Base-by-base conservation (phyloP, 1,284 basidiomycete species). In the Fomitopsis schrenkii region DNA sequence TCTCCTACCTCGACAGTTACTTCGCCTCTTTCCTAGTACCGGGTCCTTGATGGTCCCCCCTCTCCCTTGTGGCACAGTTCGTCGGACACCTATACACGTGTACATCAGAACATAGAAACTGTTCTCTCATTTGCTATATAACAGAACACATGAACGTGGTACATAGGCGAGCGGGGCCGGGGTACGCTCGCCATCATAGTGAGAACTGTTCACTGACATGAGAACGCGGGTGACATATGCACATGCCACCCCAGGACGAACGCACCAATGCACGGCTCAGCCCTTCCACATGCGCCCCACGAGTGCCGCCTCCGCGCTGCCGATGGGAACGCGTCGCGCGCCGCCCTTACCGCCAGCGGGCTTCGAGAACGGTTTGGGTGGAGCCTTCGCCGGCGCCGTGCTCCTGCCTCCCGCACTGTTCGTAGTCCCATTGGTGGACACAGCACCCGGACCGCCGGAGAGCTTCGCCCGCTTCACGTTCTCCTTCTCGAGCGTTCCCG, bases 251-350 rank as follows among this genome's bases (percentile, higher is more conserved):
- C n/a, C 6, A 15, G 3, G 56, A n/a, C 42, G 28, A 9, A 42
- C 8, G 42, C 52, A 40, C 38, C 12, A 40, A 12, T 15, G 38
- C 38, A 40, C 15, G 4, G 9, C 33, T 66, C 57, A 74, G 19
- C 70, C 70, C 59, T 65, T 77, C 75, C 77, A 74, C 15, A 70
- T 72, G 59, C 74, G 76, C 44, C 63, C 73, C 57, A 74, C 72
- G 53, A 77, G 73, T 9, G 63, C 54, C 17, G 83, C 83, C 62
- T 87, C 84, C 1, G 77, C 77, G 63, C 86, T 87, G 62, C 81
- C 79, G 30, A 87, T 73, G 6, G 78, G 83, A 38, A 88, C 86
- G 60, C 85, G 76, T 62, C 85, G 74, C 17, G 86, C 79, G 9
- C 81, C 83, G 44, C 79, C 77, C 61, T 68, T 75, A 9, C 68